Evolutionary conservation across 495 filamentous ascomycete genomes (phyloP), one percentile per base, ranked within the genome.

Genomic region (Penicillium silybi): DNA sequence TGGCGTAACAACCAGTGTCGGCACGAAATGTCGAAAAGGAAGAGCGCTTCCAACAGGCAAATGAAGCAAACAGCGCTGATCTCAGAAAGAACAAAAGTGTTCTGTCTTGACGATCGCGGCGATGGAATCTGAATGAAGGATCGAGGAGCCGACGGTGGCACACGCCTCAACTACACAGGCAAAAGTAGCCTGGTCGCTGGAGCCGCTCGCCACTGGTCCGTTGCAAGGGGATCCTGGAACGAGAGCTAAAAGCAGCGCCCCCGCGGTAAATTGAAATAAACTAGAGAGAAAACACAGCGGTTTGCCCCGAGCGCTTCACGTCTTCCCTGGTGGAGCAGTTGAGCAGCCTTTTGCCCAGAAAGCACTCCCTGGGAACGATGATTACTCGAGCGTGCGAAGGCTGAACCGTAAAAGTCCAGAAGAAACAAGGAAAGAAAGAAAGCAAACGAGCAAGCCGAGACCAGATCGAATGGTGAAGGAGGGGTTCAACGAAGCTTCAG

Each of bases 161-260:
- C 57, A 52, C 56, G 42, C 44, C 48, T 56, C 50, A 50, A 58
- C 47, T 56, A 56, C 52, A 49, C 47, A 56, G 41, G 59, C 50
- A 49, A 58, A 66, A 44, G 44, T 50, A 58, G 52, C 57, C 59
- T 61, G 57, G 57, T 54, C 46, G 56, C 47, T 57, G 48, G 46
- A 41, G 40, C 46, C 18, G 41, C 46, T 56, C 58, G 56, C 42
- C 58, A 62, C 62, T 66, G 59, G 59, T 44, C 37, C 37, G 50
- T 51, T 48, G 53, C 54, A 56, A 57, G 49, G 52, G 49, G 57
- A 46, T 52, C 54, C 57, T 50, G 44, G 50, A 61, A 47, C 42
- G 45, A 57, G 60, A 52, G 60, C 56, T 54, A 63, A 54, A 48
- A 56, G 58, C 60, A 62, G 59, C 58, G 58, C 49, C 53, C 58